A percentile compares a stretch with the other conserved stretches of the same genome.
phyloP scores from a whole-genome alignment of 2,329 filamentous ascomycete genomes.

The Nemania sp. region DNA sequence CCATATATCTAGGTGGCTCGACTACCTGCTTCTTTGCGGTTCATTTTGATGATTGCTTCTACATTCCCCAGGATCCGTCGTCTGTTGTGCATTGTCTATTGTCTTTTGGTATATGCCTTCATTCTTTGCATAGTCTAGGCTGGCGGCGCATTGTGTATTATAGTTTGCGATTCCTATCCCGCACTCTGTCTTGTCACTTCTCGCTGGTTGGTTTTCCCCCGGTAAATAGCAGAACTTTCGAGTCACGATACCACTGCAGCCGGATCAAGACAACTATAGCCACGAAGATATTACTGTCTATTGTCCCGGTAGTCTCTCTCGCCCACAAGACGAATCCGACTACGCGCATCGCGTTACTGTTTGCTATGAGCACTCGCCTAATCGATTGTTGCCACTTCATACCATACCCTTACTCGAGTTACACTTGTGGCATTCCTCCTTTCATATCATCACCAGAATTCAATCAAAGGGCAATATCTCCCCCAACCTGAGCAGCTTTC shows the following conservation, averaged over 20 bases:
- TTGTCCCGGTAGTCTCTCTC: constrained; percentile 7
- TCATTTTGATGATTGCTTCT: constrained; percentile 30
- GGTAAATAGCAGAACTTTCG: constrained; percentile 6
- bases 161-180: constrained; percentile 28
- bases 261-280: background rate
- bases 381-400: constrained; percentile 6
- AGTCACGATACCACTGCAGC: constrained; percentile 13
- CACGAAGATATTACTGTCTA: constrained; percentile 3
- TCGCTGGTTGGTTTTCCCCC: constrained; percentile 8
- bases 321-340: background rate
- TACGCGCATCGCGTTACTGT: constrained; percentile 2
- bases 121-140: constrained; percentile 41
- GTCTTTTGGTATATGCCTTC: constrained; percentile 45
- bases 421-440: background rate
- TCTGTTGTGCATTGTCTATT: constrained; percentile 30
- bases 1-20: constrained; percentile 31
- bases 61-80: constrained; percentile 34
- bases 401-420: background rate
- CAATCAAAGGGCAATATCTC: no score
- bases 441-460: no score
- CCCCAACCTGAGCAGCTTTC: no score
- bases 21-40: constrained; percentile 21
- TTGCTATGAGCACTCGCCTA: background rate
- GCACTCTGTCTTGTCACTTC: constrained; percentile 14
- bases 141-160: constrained; percentile 38